Evolutionary conservation across 495 filamentous ascomycete species (phyloP).

Genomic region (Penicillium flavigenum): DNA sequence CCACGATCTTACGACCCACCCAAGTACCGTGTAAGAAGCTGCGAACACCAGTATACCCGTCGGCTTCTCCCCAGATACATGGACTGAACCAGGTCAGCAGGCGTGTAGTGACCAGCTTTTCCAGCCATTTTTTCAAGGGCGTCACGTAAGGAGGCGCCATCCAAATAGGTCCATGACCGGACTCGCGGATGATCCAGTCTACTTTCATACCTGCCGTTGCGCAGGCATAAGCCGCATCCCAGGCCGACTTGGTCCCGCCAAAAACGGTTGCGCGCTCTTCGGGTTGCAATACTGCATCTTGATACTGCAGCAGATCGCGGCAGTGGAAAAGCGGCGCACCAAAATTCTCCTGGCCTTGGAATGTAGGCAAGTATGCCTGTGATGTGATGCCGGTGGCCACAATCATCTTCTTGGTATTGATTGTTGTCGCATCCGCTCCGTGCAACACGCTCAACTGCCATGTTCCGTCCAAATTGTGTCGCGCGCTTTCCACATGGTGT

Average conservation of each 20-base stretch:
- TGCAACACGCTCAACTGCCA: conserved; percentile 42
- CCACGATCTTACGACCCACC: conserved; percentile 65
- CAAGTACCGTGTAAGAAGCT: conserved; percentile 64
- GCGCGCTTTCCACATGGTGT: conserved; percentile 52
- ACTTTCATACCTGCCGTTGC: conserved; percentile 64
- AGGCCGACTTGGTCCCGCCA: conserved; percentile 73
- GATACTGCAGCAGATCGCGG: conserved; percentile 52
- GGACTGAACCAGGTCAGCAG: conserved; percentile 66
- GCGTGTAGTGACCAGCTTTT: conserved; percentile 64
- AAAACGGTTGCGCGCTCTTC: conserved; percentile 56
- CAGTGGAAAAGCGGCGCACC: conserved; percentile 62
- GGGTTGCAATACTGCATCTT: conserved; percentile 33
- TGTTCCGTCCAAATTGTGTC: conserved; percentile 39
- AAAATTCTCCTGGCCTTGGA: conserved; percentile 53
- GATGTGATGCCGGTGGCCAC: conserved; percentile 71
- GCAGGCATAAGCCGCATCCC: conserved; percentile 72
- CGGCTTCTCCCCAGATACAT: conserved; percentile 58
- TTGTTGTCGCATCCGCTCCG: conserved; percentile 14
- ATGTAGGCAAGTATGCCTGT: conserved; percentile 52
- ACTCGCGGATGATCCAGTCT: conserved; percentile 76
- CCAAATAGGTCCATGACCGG: conserved; percentile 71
- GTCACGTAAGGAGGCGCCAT: conserved; percentile 67
- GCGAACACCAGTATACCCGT: conserved; percentile 47
- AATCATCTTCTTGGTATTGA: conserved; percentile 60
- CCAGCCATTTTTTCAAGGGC: conserved; percentile 57